Conservation (phyloP, 2,329 filamentous ascomycete species). For the Alternaria dauci region DNA sequence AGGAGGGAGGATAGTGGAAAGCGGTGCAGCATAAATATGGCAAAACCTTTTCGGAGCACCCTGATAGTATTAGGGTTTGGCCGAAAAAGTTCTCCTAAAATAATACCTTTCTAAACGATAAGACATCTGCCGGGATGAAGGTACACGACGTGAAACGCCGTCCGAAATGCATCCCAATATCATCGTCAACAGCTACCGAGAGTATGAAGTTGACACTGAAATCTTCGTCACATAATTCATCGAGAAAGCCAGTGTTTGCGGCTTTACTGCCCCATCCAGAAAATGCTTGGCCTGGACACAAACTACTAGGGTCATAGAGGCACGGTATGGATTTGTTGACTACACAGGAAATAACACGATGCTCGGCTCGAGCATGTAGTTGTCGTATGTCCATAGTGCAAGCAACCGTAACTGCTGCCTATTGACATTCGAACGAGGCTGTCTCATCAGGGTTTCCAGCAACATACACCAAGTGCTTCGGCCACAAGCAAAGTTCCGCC, state of each 20-base stretch:
- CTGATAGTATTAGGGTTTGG: too few relatives aligned
- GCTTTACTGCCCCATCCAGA: background rate
- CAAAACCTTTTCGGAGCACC: too few relatives aligned
- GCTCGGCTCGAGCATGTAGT: background rate
- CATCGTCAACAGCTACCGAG: background rate
- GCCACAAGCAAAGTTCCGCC: conserved; percentile 25
- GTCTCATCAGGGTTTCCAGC: conserved; percentile 5
- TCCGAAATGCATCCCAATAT: background rate
- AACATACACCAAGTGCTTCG: conserved; percentile 24
- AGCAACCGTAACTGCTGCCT: background rate
- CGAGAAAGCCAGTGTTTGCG: background rate
- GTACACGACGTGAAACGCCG: background rate
- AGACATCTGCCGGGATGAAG: background rate
- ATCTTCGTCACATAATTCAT: background rate
- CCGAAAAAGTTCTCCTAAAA: too few relatives aligned
- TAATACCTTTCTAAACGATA: too few relatives aligned
- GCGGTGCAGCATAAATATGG: too few relatives aligned
- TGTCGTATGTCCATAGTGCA: background rate
- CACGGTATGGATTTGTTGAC: background rate
- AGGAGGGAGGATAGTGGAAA: too few relatives aligned
- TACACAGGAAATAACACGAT: background rate
- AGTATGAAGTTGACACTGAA: background rate
- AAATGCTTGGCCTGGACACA: background rate
- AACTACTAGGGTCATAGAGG: background rate
- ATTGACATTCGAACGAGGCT: conserved; percentile 15